Evolutionary conservation across 192 early-diverging fungal genomes (phyloP).

Genomic region (Chytriomyces sp.): DNA sequence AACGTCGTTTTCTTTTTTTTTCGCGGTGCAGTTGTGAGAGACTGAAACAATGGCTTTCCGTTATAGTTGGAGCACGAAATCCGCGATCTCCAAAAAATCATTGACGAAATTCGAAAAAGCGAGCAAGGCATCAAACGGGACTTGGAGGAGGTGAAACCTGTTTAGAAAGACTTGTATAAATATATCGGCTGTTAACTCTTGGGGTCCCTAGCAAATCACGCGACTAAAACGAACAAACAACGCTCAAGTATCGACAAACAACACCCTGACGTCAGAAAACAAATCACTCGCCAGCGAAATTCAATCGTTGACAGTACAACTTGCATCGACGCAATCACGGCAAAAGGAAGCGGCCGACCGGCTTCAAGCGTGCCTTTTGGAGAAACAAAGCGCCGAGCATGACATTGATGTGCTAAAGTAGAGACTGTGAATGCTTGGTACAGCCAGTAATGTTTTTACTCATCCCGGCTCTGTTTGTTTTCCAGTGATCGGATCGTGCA

Average conservation of each 20-base stretch:
- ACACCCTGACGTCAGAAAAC: slow-evolving; percentile 26
- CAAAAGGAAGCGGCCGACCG: slow-evolving; percentile 13
- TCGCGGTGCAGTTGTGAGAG: too few relatives aligned
- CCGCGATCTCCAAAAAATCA: slow-evolving; percentile 11
- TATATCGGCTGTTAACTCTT: too few relatives aligned
- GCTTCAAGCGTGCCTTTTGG: slow-evolving; percentile 4
- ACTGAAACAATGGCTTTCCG: too few relatives aligned
- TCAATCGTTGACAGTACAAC: neutral
- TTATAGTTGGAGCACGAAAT: slow-evolving; percentile 17
- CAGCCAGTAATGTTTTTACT: neutral
- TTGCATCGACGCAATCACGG: slow-evolving; percentile 3
- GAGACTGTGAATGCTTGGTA: too few relatives aligned
- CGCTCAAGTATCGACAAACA: slow-evolving; percentile 4
- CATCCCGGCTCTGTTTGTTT: neutral
- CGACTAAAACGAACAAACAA: slow-evolving; percentile 17
- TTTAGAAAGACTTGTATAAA: too few relatives aligned
- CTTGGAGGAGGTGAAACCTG: slow-evolving; percentile 20
- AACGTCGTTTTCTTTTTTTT: neutral
- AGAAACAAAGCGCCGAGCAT: slow-evolving; percentile 21
- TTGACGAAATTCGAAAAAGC: slow-evolving; percentile 23
- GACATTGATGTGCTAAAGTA: slow-evolving; percentile 26
- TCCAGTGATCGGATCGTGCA: slow-evolving; percentile 25
- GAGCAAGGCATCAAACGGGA: slow-evolving; percentile 9
- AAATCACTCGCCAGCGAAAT: slow-evolving; percentile 23
- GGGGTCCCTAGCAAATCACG: slow-evolving; percentile 9